Conservation (phyloP, 768 basidiomycete genomes). For the Neoboletus magnificus region DNA sequence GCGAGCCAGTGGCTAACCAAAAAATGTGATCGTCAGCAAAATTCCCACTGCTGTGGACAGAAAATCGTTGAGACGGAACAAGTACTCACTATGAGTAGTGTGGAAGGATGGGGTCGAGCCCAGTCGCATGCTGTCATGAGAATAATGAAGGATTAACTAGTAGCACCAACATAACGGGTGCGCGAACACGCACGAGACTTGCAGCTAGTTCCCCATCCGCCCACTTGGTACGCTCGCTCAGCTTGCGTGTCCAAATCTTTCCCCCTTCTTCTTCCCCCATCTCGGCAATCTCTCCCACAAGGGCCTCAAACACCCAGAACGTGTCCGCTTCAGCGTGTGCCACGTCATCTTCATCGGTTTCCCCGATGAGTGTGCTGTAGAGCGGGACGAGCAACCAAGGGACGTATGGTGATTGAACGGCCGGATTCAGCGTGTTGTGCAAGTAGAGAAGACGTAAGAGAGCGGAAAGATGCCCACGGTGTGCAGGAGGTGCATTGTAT, state of each 20-base stretch:
- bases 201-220: conserved; percentile 61
- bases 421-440: conserved; percentile 70
- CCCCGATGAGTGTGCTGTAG: conserved; percentile 59
- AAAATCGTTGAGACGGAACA: neutral
- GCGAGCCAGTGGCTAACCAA: conserved; percentile 67
- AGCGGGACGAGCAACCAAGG: conserved; percentile 69
- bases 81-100: conserved; percentile 75
- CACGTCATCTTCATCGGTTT: conserved; percentile 57
- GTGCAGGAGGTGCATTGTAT: conserved; percentile 44
- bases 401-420: conserved; percentile 62
- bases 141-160: neutral
- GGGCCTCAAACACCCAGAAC: conserved; percentile 77
- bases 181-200: conserved; percentile 46
- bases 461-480: conserved; percentile 59
- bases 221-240: conserved; percentile 58
- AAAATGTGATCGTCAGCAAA: neutral
- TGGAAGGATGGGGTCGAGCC: conserved; percentile 67
- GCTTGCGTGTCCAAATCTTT: conserved; percentile 56
- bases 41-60: neutral
- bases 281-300: conserved; percentile 70
- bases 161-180: neutral
- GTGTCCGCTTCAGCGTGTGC: conserved; percentile 75
- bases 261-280: conserved; percentile 68
- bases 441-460: conserved; percentile 69
- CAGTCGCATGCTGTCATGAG: conserved; percentile 49